These are phyloP conservation scores for Penicillium lagena DNA, from an alignment of 495 filamentous ascomycete species.

Conservation along the genomic window DNA sequence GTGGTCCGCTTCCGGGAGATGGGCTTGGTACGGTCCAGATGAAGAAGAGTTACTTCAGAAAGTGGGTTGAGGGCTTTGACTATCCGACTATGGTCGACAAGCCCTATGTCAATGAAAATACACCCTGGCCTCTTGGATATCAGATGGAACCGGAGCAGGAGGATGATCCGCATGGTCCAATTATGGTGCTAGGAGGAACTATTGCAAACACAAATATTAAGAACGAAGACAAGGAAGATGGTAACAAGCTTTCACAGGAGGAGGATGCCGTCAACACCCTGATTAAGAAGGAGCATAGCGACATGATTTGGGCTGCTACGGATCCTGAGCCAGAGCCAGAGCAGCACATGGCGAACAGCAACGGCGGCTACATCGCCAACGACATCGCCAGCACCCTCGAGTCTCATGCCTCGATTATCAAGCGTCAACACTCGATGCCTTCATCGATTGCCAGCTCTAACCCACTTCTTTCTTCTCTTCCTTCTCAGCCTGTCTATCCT, in stretches of 20 bases:
- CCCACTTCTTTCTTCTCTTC: too few relatives aligned
- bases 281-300: too few relatives aligned
- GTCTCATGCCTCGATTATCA: too few relatives aligned
- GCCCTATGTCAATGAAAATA: background rate
- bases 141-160: background rate
- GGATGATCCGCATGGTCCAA: background rate
- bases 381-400: too few relatives aligned
- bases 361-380: too few relatives aligned
- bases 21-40: background rate
- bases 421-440: too few relatives aligned
- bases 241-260: background rate
- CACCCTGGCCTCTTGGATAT: background rate
- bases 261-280: too few relatives aligned
- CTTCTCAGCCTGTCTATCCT: too few relatives aligned
- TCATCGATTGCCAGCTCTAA: too few relatives aligned
- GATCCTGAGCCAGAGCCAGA: too few relatives aligned
- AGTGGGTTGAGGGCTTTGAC: background rate
- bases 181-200: background rate
- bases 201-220: background rate
- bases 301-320: too few relatives aligned
- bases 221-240: background rate
- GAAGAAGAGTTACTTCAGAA: background rate
- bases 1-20: constrained; percentile 1
- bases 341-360: too few relatives aligned
- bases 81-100: background rate